Evolutionary conservation across 1,284 basidiomycete species (phyloP), one percentile per base, ranked within the genome.

Genomic region (Mycena citricolor): DNA sequence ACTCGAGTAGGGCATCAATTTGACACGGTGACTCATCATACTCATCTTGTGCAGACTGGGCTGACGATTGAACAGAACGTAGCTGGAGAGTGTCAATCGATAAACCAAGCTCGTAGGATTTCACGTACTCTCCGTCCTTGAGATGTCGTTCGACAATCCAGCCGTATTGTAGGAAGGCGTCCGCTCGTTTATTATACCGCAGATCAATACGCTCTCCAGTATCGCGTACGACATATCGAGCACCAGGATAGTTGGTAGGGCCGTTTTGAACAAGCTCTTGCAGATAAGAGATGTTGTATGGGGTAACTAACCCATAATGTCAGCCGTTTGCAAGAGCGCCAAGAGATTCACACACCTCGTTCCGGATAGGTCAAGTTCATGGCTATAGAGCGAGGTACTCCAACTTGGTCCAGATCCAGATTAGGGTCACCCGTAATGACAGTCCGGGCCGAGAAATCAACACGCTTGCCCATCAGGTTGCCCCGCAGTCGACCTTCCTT

Each of bases 371-470:
- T 99, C 67, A 99, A 68, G 57, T 95, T 99, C 84, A 98, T 94
- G 4, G 94, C 97, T 47, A 99, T 99, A 59, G 84, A 94, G 58
- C 77, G 84, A n/a, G 97, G 97, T 3, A 99, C 97, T 45, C 97
- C 97, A 55, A 99, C 97, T 63, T 99, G 88, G 60, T 99, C 97
- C 54, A 99, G 70, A 61, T 97, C 88, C 51, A 99, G 65, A 65
- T 99, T 98, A 5, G 97, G 97, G 68, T 99, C 97, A 66, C 97
- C 97, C 5, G 97, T 98, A 62, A 99, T 99, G 62, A 99, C 97
- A 17, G 97, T 99, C 57, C 97, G 90, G 1, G 97, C 97, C 1
- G 97, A 99, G 65, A 99, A 99, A 64, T 99, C 95, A 47, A 99
- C 97, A 71, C 97, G 93, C 69, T 99, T 99, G 39, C 97, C 97